Percentiles rank a stretch among this genome's conserved stretches.
These are phyloP conservation scores for Exsudoporus frostii DNA, from an alignment of 768 basidiomycete genomes.

Conservation along the genomic window DNA sequence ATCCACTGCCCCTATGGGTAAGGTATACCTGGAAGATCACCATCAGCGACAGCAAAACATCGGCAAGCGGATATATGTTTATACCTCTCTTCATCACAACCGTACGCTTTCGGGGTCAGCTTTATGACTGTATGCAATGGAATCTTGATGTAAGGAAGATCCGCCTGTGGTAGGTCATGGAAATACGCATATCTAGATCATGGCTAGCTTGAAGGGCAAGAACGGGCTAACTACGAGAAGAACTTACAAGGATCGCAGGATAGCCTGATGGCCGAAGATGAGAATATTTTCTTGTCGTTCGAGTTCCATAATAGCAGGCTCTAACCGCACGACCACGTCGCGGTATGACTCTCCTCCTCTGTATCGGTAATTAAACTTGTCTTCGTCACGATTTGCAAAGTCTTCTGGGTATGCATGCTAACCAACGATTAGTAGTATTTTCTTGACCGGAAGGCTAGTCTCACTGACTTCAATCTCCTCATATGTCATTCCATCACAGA, in stretches of 20 bases:
- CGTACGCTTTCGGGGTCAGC: conserved; percentile 96
- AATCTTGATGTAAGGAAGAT: conserved; percentile 97
- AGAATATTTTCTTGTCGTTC: conserved; percentile 97
- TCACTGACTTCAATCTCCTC: conserved; percentile 88
- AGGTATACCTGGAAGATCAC: conserved; percentile 58
- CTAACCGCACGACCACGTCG: conserved; percentile 91
- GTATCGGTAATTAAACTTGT: conserved; percentile 99
- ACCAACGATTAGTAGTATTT: not conserved
- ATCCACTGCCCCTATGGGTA: conserved; percentile 92
- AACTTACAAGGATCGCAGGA: conserved; percentile 72
- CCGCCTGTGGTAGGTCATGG: conserved; percentile 84
- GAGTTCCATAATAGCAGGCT: conserved; percentile 99
- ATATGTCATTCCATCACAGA: conserved; percentile 99
- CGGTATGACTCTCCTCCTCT: conserved; percentile 97
- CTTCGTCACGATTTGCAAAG: conserved; percentile 95
- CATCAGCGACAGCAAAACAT: not conserved
- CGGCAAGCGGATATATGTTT: conserved; percentile 1
- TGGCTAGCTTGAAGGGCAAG: not conserved
- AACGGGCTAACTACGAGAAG: not conserved
- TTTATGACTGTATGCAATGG: conserved; percentile 98
- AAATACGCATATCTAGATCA: conserved; percentile 88
- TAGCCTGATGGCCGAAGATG: conserved; percentile 95
- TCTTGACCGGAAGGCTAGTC: not conserved
- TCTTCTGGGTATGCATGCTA: conserved; percentile 96
- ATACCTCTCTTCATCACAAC: conserved; percentile 94